Evolutionary conservation across 805 yeast genomes (phyloP).

Genomic region (Starmera caribaea): DNA sequence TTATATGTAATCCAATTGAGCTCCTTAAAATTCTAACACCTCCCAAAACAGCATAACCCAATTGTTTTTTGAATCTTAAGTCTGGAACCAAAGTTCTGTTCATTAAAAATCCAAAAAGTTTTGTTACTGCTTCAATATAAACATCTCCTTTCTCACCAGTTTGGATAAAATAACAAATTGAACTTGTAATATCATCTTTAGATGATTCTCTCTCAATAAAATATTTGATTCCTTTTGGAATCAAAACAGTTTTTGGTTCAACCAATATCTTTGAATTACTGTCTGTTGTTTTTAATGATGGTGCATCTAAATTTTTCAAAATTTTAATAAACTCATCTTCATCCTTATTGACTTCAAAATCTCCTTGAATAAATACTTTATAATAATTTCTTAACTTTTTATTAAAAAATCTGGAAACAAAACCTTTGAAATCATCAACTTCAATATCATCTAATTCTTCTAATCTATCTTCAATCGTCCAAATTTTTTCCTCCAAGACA

Average conservation of each 20-base stretch:
- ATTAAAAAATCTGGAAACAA: conserved; percentile 20
- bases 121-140: conserved; percentile 29
- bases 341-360: conserved; percentile 15
- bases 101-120: conserved; percentile 37
- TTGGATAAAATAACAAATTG: conserved; percentile 47
- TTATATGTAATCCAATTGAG: conserved; percentile 49
- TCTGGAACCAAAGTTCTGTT: conserved; percentile 33
- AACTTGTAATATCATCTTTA: conserved; percentile 38
- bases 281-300: conserved; percentile 13
- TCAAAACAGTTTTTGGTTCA: conserved; percentile 28
- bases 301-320: conserved; percentile 15
- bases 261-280: not conserved
- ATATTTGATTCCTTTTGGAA: conserved; percentile 28
- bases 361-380: conserved; percentile 45
- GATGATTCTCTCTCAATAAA: conserved; percentile 25
- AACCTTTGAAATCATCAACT: conserved; percentile 21
- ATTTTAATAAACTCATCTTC: conserved; percentile 16
- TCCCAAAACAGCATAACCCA: conserved; percentile 55
- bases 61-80: conserved; percentile 43
- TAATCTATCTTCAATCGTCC: conserved; percentile 44
- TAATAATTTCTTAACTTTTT: conserved; percentile 19
- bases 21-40: conserved; percentile 43
- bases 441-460: conserved; percentile 46
- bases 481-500: conserved; percentile 45
- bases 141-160: conserved; percentile 37